Base-by-base conservation (phyloP, 192 early-diverging fungal genomes). In the Coemansia erecta region DNA sequence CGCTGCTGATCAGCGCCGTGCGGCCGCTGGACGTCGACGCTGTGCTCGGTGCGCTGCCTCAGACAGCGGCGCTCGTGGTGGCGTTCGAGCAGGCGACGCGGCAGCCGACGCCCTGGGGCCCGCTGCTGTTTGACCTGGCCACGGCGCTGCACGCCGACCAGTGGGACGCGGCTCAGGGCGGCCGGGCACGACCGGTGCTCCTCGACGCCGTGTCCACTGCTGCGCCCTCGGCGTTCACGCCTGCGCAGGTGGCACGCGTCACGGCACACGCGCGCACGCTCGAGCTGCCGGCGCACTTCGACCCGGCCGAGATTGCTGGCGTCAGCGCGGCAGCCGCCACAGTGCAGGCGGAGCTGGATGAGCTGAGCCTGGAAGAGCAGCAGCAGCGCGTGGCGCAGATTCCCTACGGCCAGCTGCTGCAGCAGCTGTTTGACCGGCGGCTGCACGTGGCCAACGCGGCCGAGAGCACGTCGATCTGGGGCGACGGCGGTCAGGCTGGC, bases 51-150 rank as follows among this genome's bases (percentile, higher is more conserved):
- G 57, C 66, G 24, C 56, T 92, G 39, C 94, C 95, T 8, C 56
- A 52, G 21, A 81, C 88, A 8, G 86, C 85, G 9, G 82, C 83
- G 59, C 84, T 76, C 10, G 53, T 88, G 23, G 81, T 83, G 24
- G 86, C 89, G 14, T 60, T 90, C 31, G 87, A 90, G 63, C 86
- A 85, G 56, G 79, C 82, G 8, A 64, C 71, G 4, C 84, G 82
- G 40, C 70, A 81, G 60, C 74, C 86, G 17, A 84, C 84, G 52
- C 70, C 83, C 21, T 93, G 88, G 86, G 90, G 89, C 21, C 89
- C 90, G 24, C 71, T 95, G 44, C 92, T 93, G 80, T 79, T 94
- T 35, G 93, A 95, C 66, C 85, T 95, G 48, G 85, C 88, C 0
- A 82, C 89, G 19, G 79, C 85, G 15, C 87, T 90, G 64, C 85